phyloP scores from a whole-genome alignment of 1,284 basidiomycete genomes.

The Cryptococcus floricola region DNA sequence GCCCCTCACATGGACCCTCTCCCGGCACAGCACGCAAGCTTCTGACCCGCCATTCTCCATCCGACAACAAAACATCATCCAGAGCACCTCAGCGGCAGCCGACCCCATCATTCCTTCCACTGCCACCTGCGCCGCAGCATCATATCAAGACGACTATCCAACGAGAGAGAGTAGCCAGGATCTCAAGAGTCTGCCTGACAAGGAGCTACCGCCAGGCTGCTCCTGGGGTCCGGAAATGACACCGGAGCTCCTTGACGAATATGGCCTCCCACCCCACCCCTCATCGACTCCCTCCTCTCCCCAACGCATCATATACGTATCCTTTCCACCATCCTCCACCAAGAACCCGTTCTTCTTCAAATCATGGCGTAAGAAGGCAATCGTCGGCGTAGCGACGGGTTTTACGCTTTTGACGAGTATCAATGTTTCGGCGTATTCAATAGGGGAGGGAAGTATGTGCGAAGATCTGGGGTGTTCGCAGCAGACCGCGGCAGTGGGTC shows the following conservation, averaged over 20 bases:
- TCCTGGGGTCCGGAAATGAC: conserved; percentile 5
- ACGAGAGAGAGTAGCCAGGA: too few species aligned
- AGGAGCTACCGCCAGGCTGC: conserved; percentile 6
- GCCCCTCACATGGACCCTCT: not conserved
- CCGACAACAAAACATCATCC: not conserved
- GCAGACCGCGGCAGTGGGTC: conserved; percentile 60
- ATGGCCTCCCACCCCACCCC: not conserved
- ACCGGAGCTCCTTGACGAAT: not conserved
- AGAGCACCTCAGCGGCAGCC: conserved; percentile 1
- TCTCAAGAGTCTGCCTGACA: not conserved
- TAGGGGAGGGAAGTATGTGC: conserved; percentile 61
- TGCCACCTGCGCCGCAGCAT: not conserved
- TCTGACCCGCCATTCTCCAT: not conserved
- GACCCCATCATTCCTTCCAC: conserved; percentile 14
- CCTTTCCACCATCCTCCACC: conserved; percentile 56
- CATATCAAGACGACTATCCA: too few species aligned
- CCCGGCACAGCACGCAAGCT: not conserved
- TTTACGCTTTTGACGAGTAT: conserved; percentile 60
- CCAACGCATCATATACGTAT: conserved; percentile 53
- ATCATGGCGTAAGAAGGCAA: conserved; percentile 56
- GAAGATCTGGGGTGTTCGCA: conserved; percentile 60
- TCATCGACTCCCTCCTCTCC: not conserved
- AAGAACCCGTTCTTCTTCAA: conserved; percentile 60
- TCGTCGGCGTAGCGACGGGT: conserved; percentile 59
- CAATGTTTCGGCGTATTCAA: conserved; percentile 57